Evolutionary conservation across 805 yeast genomes (phyloP).

Genomic region (Candida xyloterini): DNA sequence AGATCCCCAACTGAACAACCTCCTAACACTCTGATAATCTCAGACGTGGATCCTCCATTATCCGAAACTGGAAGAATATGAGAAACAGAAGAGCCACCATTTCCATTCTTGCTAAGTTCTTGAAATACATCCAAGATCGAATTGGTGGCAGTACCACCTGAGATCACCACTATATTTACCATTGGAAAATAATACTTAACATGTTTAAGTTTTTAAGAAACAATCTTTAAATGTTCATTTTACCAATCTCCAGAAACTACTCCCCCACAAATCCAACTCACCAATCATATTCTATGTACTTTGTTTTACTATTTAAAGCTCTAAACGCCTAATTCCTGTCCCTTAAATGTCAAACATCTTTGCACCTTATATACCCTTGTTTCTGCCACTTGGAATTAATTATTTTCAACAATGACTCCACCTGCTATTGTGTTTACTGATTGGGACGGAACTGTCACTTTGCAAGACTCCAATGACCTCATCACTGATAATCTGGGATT

Average conservation of each 20-base stretch:
- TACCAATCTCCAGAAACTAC: too few relatives aligned
- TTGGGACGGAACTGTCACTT: constrained; percentile 96
- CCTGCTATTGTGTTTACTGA: constrained; percentile 88
- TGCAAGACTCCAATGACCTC: constrained; percentile 91
- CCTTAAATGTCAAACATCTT: not conserved
- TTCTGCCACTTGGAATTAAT: constrained; percentile 1
- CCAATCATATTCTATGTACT: not conserved
- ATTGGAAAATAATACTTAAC: constrained; percentile 8
- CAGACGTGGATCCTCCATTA: constrained; percentile 94
- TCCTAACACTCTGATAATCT: constrained; percentile 77
- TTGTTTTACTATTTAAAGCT: not conserved
- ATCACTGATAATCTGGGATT: constrained; percentile 87
- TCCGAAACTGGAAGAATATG: constrained; percentile 84
- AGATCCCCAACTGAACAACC: constrained; percentile 97
- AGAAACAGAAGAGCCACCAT: constrained; percentile 33
- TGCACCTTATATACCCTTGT: not conserved
- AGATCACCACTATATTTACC: constrained; percentile 41
- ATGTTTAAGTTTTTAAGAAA: too few relatives aligned
- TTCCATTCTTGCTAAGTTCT: constrained; percentile 30
- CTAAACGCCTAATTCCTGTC: too few relatives aligned
- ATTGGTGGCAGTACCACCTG: constrained; percentile 90
- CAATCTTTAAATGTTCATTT: too few relatives aligned
- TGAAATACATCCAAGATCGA: constrained; percentile 61
- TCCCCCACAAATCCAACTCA: too few relatives aligned
- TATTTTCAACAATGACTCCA: constrained; percentile 13